Evolutionary conservation across 306 rosid genomes (phyloP).

Genomic region (Lagenaria siceraria): DNA sequence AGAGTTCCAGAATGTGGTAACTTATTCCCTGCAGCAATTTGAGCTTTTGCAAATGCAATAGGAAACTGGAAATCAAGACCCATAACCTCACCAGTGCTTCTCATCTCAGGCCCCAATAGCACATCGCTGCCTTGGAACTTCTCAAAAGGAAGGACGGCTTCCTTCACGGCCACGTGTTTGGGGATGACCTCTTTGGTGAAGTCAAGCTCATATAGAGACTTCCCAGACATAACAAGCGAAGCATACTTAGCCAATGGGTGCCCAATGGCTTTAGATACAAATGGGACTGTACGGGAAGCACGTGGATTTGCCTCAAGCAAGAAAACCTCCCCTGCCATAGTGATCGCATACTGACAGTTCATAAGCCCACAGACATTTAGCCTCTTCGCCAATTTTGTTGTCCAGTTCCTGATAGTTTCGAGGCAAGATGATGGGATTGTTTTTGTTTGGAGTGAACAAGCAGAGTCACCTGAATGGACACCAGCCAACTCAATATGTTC

Average conservation of each 20-base stretch:
- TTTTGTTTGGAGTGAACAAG: constrained; percentile 81
- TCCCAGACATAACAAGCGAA: constrained; percentile 96
- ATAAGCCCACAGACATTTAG: constrained; percentile 84
- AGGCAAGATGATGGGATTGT: constrained; percentile 62
- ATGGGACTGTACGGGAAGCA: constrained; percentile 90
- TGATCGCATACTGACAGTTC: constrained; percentile 95
- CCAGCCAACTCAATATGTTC: constrained; percentile 99
- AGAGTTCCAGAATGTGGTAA: constrained; percentile 74
- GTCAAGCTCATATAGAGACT: constrained; percentile 56
- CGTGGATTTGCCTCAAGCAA: constrained; percentile 95
- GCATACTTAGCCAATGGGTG: constrained; percentile 96
- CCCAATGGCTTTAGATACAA: constrained; percentile 93
- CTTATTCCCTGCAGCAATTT: constrained; percentile 84
- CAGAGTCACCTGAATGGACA: constrained; percentile 96
- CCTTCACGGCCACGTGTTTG: constrained; percentile 74
- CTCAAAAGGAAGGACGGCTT: constrained; percentile 95
- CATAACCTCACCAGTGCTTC: constrained; percentile 99
- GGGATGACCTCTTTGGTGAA: constrained; percentile 86
- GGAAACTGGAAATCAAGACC: constrained; percentile 70
- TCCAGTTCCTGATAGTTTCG: constrained; percentile 77
- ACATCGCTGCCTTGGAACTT: constrained; percentile 91
- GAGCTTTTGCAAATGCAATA: constrained; percentile 94
- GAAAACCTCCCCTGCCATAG: constrained; percentile 60
- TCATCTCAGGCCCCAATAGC: constrained; percentile 95
- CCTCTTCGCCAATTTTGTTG: constrained; percentile 64